Conservation (phyloP, 148 eudicot genomes). For the Rhododendron griersonianum region DNA sequence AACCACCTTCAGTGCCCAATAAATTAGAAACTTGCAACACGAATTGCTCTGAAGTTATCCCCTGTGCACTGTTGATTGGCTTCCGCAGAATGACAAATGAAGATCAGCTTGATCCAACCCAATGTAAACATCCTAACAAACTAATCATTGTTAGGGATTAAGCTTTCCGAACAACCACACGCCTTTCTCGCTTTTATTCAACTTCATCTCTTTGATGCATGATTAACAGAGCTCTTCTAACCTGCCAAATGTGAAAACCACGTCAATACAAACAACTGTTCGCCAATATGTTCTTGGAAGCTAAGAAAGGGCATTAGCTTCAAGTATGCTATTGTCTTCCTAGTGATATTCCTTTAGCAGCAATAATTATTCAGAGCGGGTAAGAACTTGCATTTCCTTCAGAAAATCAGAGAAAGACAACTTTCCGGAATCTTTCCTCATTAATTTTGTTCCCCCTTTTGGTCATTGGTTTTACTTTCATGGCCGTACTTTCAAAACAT, state of each 20-base stretch:
- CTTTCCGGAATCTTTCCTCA: too few relatives aligned
- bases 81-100: background rate
- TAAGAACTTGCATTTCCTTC: too few relatives aligned
- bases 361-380: background rate
- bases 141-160: slow-evolving; percentile 2
- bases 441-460: too few relatives aligned
- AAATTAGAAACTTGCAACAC: background rate
- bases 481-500: too few relatives aligned
- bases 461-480: too few relatives aligned
- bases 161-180: slow-evolving; percentile 74
- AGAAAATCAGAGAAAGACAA: too few relatives aligned
- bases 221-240: slow-evolving; percentile 81
- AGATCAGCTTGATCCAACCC: background rate
- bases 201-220: slow-evolving; percentile 98
- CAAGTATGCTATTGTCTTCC: background rate
- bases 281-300: background rate
- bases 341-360: background rate
- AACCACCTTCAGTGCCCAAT: background rate
- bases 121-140: background rate
- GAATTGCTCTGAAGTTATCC: background rate
- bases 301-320: background rate
- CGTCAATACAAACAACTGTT: background rate
- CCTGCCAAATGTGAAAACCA: slow-evolving; percentile 36
- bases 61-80: background rate
- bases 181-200: slow-evolving; percentile 95